A percentile compares a stretch with the other conserved stretches of the same genome.
phyloP scores from a whole-genome alignment of 345 rosid genomes.

The Brassica napus region Da-Ae NC_063434.1:847501-848000 shows the following conservation, averaged over 20 bases:
- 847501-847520: not conserved
- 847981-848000: not conserved
- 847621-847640: too few species aligned
- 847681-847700: not conserved
- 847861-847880: not conserved
- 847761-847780: not conserved
- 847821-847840: not conserved
- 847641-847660: not conserved
- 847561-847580: too few species aligned
- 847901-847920: not conserved
- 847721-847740: not conserved
- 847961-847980: not conserved
- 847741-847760: not conserved
- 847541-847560: too few species aligned
- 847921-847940: not conserved
- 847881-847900: not conserved
- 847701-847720: not conserved
- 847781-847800: not conserved
- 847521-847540: not conserved
- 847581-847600: too few species aligned
- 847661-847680: not conserved
- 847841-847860: not conserved
- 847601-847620: not conserved
- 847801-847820: not conserved
- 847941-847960: not conserved